Percentiles rank a stretch among this genome's conserved stretches.
phyloP scores from a whole-genome alignment of 1,284 basidiomycete genomes.

The Austroboletus sp. region DNA sequence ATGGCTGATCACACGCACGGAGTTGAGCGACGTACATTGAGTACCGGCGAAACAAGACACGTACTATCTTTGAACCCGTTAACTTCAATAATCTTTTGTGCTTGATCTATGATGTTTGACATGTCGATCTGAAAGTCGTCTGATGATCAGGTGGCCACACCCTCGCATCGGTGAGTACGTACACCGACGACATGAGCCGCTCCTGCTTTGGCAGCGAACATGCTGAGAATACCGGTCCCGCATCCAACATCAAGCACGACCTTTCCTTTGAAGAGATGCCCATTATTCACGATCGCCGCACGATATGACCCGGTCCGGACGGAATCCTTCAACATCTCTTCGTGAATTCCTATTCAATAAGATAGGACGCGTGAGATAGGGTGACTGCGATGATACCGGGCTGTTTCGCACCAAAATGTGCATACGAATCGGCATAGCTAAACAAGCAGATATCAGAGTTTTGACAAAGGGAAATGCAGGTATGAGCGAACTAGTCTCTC shows the following conservation, averaged over 20 bases:
- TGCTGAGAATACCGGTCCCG: constrained; percentile 95
- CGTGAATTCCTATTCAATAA: constrained; percentile 72
- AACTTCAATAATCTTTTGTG: constrained; percentile 90
- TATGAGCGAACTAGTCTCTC: constrained; percentile 67
- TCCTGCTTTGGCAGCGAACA: constrained; percentile 98
- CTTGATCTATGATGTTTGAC: constrained; percentile 99
- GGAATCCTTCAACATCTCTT: constrained; percentile 98
- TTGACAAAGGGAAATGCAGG: constrained; percentile 21
- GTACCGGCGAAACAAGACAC: constrained; percentile 31
- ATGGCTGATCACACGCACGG: constrained; percentile 54
- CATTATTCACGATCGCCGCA: constrained; percentile 90
- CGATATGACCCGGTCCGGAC: constrained; percentile 96
- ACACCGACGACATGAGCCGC: constrained; percentile 94
- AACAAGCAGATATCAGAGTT: constrained; percentile 32
- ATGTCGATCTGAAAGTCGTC: constrained; percentile 77
- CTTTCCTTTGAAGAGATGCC: constrained; percentile 93
- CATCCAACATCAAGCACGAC: constrained; percentile 97
- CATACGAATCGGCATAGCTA: constrained; percentile 88
- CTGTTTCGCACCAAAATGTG: constrained; percentile 74
- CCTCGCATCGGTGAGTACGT: constrained; percentile 28
- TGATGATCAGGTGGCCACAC: constrained; percentile 11
- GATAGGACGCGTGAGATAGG: constrained; percentile 5
- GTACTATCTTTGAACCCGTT: constrained; percentile 93
- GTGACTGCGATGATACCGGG: background rate
- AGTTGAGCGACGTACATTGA: constrained; percentile 6